Evolutionary conservation across 495 filamentous ascomycete species (phyloP), one percentile per base, ranked within the genome.

Genomic region (Rusavskia elegans): DNA sequence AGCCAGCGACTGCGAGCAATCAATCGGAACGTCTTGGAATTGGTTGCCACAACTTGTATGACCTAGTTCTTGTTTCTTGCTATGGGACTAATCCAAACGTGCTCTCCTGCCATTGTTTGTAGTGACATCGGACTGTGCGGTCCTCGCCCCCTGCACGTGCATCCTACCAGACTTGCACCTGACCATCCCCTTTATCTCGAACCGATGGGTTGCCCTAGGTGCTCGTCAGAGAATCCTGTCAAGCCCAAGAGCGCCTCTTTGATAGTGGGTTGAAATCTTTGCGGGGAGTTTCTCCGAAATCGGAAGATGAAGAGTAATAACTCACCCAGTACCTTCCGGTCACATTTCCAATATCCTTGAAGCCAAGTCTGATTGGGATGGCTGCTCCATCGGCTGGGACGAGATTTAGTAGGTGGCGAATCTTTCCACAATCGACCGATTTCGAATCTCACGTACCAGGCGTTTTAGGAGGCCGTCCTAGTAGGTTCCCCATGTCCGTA

Each of bases 101-200:
- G 25, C 44, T 16, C 37, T 19, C 37, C 5, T 39, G 17, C 13
- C 37, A 39, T 19, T 39, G 10, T 39, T 9, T 3, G 17, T 4
- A 42, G 19, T 19, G 14, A 11, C n/a, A 20, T 8, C 39, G 20
- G n/a, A 42, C 39, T 11, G 11, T 2, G 20, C 7, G n/a, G 32
- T 14, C 32, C 10, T 35, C 13, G 6, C 32, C 32, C 32, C 8
- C 32, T 20, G n/a, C n/a, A 42, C 20, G n/a, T 42, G n/a, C 4
- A 42, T 42, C n/a, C 52, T 53, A 57, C 51, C 52, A 51, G n/a
- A 45, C 46, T 23, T 19, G 32, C 6, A 57, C 32, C 35, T 54
- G 46, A 23, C 52, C 45, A 37, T 54, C 38, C 6, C 55, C 55
- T 16, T 32, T 50, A 23, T 49, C 52, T 14, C 20, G 19, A 30